Base-by-base conservation (phyloP, 2,329 filamentous ascomycete species). In the Colletotrichum navitas region DNA sequence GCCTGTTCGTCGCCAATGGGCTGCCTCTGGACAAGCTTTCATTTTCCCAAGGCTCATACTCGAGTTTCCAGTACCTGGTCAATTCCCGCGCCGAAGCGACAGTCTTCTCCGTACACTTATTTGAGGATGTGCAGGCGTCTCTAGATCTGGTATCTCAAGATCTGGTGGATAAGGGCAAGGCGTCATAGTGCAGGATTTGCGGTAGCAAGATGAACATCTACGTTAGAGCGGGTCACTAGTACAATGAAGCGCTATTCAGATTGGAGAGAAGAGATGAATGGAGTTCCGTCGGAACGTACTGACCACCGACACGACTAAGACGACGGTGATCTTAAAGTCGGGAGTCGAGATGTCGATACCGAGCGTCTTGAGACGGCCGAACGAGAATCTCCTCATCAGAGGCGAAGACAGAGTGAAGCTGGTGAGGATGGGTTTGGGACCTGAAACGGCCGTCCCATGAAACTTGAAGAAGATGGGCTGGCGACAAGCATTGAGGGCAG, bases 21-120 rank as follows among this genome's bases (percentile, higher is more conserved):
- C 78, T 78, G 74, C 39, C 66, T 0, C 66, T 72, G 5, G 74
- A 74, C 14, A 71, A 63, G 10, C 63, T 80, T 3, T 77, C 78
- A 0, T 80, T 78, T 14, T 79, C 79, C 0, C 79, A 80, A 63
- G 79, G 79, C 0, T 71, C 76, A 0, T 81, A 80, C 49, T 66
- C 74, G 0, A 70, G 79, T 2, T 66, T 81, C 7, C 79, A 80
- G 55, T 80, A 79, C 51, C 51, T 78, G 10, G 72, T 63, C 0
- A 77, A 77, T 32, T 81, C 79, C 63, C 74, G 76, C 1, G 71
- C 75, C 0, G 77, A 80, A 21, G 77, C 79, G 3, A 77, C 76
- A 7, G 76, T 76, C 26, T 62, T 70, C 6, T 75, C 74, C 1
- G 43, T 64, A 18, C 68, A 74, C 21, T 76, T 72, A n/a, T 73